Evolutionary conservation across 345 rosid genomes (phyloP), one percentile per base, ranked within the genome.

Genomic region (Luvunga scandens): DNA sequence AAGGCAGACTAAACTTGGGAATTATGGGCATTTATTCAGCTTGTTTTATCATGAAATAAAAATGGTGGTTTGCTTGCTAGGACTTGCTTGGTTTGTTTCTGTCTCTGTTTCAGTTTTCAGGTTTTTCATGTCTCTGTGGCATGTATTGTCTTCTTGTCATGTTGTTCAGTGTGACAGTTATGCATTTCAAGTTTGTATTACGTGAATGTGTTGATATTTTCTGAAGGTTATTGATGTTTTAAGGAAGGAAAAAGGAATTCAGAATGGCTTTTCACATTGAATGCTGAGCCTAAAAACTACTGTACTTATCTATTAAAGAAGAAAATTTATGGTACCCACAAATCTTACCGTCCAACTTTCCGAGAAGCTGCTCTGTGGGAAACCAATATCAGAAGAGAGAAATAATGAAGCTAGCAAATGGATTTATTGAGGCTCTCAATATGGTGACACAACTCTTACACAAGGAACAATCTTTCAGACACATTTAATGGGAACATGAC

Each of bases 1-100:
- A 83, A 84, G 56, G 78, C 82, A 69, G 84, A 79, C 21, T 83
- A 38, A 81, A 24, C 18, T 50, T n/a, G 19, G 50, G 48, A 12
- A 24, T 33, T 1, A 13, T 55, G 48, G 66, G n/a, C 33, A 25
- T 22, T 64, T 68, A 22, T 21, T 56, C n/a, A 45, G 10, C 18
- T 14, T 5, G 9, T n/a, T 27, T 1, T n/a, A 18, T 42, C 38
- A 13, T 57, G 78, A 42, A 63, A 64, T 57, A 61, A 31, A 8
- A 66, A 24, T 65, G n/a, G 18, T 42, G 50, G 50, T 45, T 0
- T 45, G 50, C 50, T 45, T 45, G 50, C 48, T 18, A 6, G 61
- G 77, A 71, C 55, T 28, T 64, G 36, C 6, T 75, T 48, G 75
- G 14, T 75, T 6, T 8, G 75, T 75, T 79, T 74, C 7, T 71